phyloP scores from a whole-genome alignment of 2,329 filamentous ascomycete species.

The Sporothrix sp. region DNA sequence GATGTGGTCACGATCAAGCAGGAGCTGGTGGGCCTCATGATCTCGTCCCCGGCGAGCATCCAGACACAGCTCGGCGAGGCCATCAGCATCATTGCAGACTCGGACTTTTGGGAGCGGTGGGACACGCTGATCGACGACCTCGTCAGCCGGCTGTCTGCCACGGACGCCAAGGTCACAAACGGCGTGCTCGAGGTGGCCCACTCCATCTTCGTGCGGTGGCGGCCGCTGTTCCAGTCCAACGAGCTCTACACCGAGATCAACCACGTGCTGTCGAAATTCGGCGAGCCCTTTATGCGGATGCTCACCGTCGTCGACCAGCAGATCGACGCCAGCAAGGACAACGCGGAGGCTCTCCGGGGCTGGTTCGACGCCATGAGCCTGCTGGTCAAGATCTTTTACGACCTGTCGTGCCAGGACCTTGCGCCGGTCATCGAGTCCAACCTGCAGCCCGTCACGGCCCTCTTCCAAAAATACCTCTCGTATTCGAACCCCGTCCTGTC shows the following conservation, averaged over 20 bases:
- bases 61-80: constrained; percentile 93
- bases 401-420: constrained; percentile 94
- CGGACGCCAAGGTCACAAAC: constrained; percentile 77
- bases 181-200: constrained; percentile 95
- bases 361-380: constrained; percentile 82
- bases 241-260: constrained; percentile 92
- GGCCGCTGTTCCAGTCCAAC: constrained; percentile 86
- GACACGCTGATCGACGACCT: constrained; percentile 80
- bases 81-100: constrained; percentile 94
- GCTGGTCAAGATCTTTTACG: constrained; percentile 85
- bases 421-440: constrained; percentile 92
- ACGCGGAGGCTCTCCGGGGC: constrained; percentile 63
- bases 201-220: constrained; percentile 94
- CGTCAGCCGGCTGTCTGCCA: constrained; percentile 72
- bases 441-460: constrained; percentile 60
- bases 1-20: constrained; percentile 89
- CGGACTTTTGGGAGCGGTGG: constrained; percentile 94
- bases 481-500: constrained; percentile 72
- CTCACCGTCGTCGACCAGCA: constrained; percentile 64
- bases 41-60: constrained; percentile 74
- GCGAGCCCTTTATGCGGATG: constrained; percentile 69
- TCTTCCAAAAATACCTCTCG: constrained; percentile 86
- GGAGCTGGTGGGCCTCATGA: constrained; percentile 95
- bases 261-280: constrained; percentile 82
- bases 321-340: constrained; percentile 64